Percentiles rank a stretch among this genome's conserved stretches.
Evolutionary conservation across 768 basidiomycete genomes (phyloP).

Genomic region (Suillus subalutaceus): DNA sequence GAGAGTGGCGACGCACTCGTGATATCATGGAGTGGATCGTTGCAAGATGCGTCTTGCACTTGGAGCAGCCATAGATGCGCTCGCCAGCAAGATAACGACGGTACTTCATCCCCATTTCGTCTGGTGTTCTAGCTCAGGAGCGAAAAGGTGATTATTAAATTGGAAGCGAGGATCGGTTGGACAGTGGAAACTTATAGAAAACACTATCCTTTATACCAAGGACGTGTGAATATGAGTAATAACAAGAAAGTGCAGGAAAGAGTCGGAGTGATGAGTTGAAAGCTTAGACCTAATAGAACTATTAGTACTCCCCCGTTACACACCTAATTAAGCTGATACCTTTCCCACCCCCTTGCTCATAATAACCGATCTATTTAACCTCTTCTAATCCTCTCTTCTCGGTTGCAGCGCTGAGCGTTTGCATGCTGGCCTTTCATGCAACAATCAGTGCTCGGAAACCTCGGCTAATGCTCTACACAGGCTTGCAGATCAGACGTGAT

Average conservation of each 20-base stretch:
- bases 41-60: constrained; percentile 88
- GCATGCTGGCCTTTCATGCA: constrained; percentile 1
- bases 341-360: constrained; percentile 26
- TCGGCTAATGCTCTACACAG: neutral
- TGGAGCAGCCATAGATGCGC: constrained; percentile 86
- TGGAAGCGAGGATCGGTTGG: constrained; percentile 10
- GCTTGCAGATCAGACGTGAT: neutral
- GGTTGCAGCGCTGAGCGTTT: neutral
- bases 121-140: constrained; percentile 7
- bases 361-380: constrained; percentile 4
- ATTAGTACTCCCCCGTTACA: constrained; percentile 24
- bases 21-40: constrained; percentile 91
- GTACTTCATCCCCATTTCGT: constrained; percentile 85
- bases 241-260: constrained; percentile 12
- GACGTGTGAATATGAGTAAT: constrained; percentile 32
- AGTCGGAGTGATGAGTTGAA: constrained; percentile 14
- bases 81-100: constrained; percentile 84
- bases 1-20: constrained; percentile 53
- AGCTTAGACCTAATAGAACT: neutral
- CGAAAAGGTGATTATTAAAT: neutral
- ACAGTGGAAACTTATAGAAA: neutral
- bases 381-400: neutral
- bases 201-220: constrained; percentile 28
- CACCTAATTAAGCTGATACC: constrained; percentile 25
- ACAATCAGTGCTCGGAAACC: neutral